Base-by-base conservation (phyloP, 805 yeast species). In the Sugiyamaella lignohabitans region DNA sequence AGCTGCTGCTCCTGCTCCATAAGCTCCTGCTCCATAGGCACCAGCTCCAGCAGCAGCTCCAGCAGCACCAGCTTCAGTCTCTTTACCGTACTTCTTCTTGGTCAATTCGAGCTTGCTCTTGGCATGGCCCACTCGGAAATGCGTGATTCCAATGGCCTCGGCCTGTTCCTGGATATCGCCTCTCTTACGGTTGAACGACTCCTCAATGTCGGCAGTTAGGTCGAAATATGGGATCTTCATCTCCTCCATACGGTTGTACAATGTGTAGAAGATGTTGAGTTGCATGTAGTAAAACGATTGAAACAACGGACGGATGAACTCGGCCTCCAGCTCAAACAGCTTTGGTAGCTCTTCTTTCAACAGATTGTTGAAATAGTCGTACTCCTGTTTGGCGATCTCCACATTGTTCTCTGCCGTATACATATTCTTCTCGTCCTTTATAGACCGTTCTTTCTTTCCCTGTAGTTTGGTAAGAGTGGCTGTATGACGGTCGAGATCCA, bases 191-290 rank as follows among this genome's bases (percentile, higher is more conserved):
- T 64, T 66, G 67, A 82, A 93, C 2, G 89, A 83, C 63, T 85
- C 91, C 46, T 84, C 73, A 53, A 93, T 85, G 63, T 88, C 98
- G 39, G 85, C 74, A 43, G 78, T 72, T 61, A 93, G 72, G 63
- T 93, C 95, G 67, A 93, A 93, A 69, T 93, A 93, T 14, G 97
- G 96, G 55, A 93, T 93, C 70, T 93, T 88, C 85, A 91, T 81
- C 62, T 87, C 95, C 68, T 91, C 96, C 87, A 91, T 86, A 59
- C 85, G 78, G 61, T 76, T 83, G 71, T 86, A 89, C 52, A 93
- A 72, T 1, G 96, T 88, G 74, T 93, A 93, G 67, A 89, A 93
- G 48, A 93, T 87, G 71, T 93, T 93, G 72, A 93, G 77, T 71
- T 93, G 98, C 98, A 93, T 93, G 74, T 80, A 93, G 69, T 93